Base-by-base conservation (phyloP, 1,284 basidiomycete genomes). In the Waitea zeae region DNA sequence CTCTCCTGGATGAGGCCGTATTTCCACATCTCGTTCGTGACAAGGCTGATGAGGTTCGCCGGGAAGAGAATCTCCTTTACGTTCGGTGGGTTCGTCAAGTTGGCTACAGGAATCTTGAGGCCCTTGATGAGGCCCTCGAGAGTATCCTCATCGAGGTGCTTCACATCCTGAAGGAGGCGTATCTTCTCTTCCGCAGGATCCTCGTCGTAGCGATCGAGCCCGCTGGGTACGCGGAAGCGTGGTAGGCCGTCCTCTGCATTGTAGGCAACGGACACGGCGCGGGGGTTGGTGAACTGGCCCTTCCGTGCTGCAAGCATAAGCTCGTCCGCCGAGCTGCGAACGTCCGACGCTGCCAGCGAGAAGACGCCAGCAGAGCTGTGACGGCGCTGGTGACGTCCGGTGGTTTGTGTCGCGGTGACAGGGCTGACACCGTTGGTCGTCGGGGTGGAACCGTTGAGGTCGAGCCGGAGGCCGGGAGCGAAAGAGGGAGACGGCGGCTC, bases 21-120 rank as follows among this genome's bases (percentile, higher is more conserved):
- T 60, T 97, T 97, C 95, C 95, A 99, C 93, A 98, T 98, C 58
- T 98, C 95, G 56, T 98, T 99, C 14, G 90, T 95, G 40, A 96
- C 82, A 34, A 98, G 63, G 48, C 84, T 89, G 57, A 98, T 98
- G 39, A 99, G 71, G 55, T 98, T 97, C n/a, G 95, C 93, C 3
- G 95, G 95, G 80, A 98, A 99, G 29, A 99, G 67, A 36, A 98
- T 92, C 56, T 99, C 95, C 58, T 97, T 98, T 41, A 92, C 80
- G 19, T 81, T 78, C 13, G 90, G 87, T 1, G 90, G 87, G 49
- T 88, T 95, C 38, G 83, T 84, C 36, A 88, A 62, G 48, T 80
- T 90, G 1, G 95, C 87, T 13, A 79, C 72, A 12, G 93, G 90
- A 38, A 97, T 92, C 64, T 93, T 95, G 46, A 99, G 61, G 37